Evolutionary conservation across 768 basidiomycete species (phyloP), one percentile per base, ranked within the genome.

Genomic region (Tulasnella sp.): DNA sequence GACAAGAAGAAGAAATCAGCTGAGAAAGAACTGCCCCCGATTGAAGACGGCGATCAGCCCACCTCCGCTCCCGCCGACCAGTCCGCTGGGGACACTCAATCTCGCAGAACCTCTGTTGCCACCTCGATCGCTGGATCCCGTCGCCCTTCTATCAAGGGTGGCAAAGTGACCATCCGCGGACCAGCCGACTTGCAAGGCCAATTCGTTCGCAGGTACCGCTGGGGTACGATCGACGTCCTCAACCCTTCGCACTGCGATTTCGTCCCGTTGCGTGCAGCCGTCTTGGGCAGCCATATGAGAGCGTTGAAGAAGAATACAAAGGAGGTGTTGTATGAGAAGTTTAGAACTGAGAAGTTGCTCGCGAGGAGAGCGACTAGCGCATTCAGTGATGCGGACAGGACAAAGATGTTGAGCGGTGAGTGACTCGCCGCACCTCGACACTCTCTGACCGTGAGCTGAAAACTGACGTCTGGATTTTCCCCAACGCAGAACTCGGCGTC

Each of bases 321-420:
- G 83, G 94, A 97, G 85, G 94, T 96, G 80, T 86, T 97, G 86
- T 98, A 98, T 85, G 97, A 98, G 88, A 93, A 92, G 83, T 98
- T 93, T 86, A 89, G 97, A 84, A 96, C 95, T 1, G 95, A 96
- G 88, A 96, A 96, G 86, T 90, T 96, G 79, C 90, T 96, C 28
- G 94, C 94, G 72, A 90, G 94, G 82, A 93, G 95, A 82, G 95
- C 93, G 31, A 96, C 95, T 31, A 89, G 90, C 83, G 90, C 91
- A 82, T 94, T 96, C 83, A 91, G 92, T 77, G 92, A 94, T 76
- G 92, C 92, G 82, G 90, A 94, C 84, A 88, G 92, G 83, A 90
- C 91, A 83, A 89, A 92, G 83, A 86, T 96, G 84, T 85, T 96
- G 83, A 41, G 44, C 31, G 78, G 78, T 75, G 28, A 14, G 78